Evolutionary conservation across 768 basidiomycete species (phyloP), one percentile per base, ranked within the genome.

Genomic region (Russula dissimulans): DNA sequence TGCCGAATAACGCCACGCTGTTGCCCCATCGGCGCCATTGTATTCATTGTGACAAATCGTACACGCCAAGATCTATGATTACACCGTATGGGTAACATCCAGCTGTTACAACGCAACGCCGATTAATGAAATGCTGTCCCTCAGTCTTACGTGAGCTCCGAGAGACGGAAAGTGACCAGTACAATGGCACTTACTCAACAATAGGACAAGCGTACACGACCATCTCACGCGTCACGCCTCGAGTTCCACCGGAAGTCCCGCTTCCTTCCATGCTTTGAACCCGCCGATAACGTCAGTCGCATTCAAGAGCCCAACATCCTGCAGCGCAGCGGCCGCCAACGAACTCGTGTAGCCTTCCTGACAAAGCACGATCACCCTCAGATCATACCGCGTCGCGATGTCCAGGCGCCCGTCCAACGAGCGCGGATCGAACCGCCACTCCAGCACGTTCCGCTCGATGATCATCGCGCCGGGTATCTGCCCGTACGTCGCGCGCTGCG

Each of bases 241-340:
- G 29, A 61, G 22, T 38, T 70, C 68, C 11, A 67, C 74, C n/a
- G 87, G 86, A 14, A 91, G 71, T 0, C 84, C 82, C 14, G 79
- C 85, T 3, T 78, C 78, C 69, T 76, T 83, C 89, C 89, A 91
- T 0, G 84, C 86, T 18, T 78, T 75, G 69, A 79, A 86, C 12
- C 89, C 89, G 1, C 89, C 89, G 55, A 86, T 77, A 22, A 91
- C 79, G 71, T 91, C 89, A 0, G 89, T 90, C 45, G 87, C 83
- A 66, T 86, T 87, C 44, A 85, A 67, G 61, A 90, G 69, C 2
- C 89, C 89, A 5, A 91, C 66, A 50, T 88, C 79, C 48, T 85
- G 85, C 65, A 91, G 68, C 29, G 85, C 74, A 52, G 80, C 77
- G 0, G 88, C 88, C 2, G 89, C 89, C 41, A 91, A 76, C 66